Base-by-base conservation (phyloP, 2,329 filamentous ascomycete species). In the Periconia sp. region DNA sequence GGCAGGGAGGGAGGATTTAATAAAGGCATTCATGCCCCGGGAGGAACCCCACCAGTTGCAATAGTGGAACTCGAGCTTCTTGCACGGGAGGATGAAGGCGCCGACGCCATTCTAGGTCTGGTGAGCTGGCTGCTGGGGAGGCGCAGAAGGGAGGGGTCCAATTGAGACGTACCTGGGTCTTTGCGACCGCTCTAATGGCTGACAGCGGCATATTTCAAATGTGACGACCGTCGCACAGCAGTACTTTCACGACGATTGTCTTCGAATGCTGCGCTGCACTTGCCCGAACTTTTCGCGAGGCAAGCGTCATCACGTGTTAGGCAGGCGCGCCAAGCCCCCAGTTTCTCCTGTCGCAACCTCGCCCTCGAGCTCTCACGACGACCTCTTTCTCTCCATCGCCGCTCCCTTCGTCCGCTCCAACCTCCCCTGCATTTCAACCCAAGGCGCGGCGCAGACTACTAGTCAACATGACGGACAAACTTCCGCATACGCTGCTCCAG, bases 31-130 rank as follows among this genome's bases (percentile, higher is more conserved):
- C 91, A 97, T 96, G 67, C 94, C 94, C 65, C 78, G 84, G 25
- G 92, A 97, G 71, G 89, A 95, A 52, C 92, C 94, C 44, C 88
- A 89, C 83, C 88, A 92, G 80, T 97, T 91, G 78, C 94, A 97
- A 78, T 96, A 99, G 77, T 95, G 89, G 67, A 99, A 89, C 71
- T 96, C 89, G 71, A 99, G 79, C 68, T 87, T 88, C 79, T 90
- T 95, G 84, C 94, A 99, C 78, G 96, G 92, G 45, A 96, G 83
- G 73, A 99, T 89, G 78, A 97, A 97, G 69, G 92, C 89, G 64
- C 92, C 92, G 58, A 97, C 81, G 80, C 94, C 94, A 78, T 99
- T 97, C 92, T 97, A 63, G 5, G 40, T n/a, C n/a, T n/a, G n/a
- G n/a, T n/a, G n/a, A n/a, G n/a, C n/a, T n/a, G n/a, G n/a, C n/a